These are phyloP conservation scores for Diddensiella santjacobensis DNA, from an alignment of 805 yeast species.

Conservation along the genomic window DNA sequence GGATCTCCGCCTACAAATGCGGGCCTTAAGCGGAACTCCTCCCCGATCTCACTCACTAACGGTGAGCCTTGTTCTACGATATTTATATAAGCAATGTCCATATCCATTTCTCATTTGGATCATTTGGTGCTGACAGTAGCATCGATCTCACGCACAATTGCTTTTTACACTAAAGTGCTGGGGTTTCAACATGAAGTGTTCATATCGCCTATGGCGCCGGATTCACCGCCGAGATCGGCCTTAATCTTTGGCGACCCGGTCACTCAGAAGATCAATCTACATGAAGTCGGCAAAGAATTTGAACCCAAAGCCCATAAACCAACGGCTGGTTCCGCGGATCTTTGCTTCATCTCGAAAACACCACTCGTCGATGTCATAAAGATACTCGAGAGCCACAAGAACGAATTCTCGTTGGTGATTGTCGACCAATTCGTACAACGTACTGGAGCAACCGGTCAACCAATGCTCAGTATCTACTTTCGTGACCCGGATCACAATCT, in stretches of 20 bases:
- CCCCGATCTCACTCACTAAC: too few relatives aligned
- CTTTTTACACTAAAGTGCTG: not conserved
- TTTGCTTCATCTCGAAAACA: not conserved
- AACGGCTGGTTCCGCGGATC: not conserved
- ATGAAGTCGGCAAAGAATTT: not conserved
- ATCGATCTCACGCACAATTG: not conserved
- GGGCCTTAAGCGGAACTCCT: too few relatives aligned
- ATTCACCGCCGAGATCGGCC: not conserved
- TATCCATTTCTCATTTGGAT: not conserved
- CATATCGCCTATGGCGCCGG: not conserved
- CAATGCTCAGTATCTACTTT: not conserved
- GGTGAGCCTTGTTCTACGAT: too few relatives aligned
- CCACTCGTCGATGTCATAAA: not conserved
- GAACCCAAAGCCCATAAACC: not conserved
- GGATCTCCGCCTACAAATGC: too few relatives aligned
- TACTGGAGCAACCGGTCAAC: not conserved
- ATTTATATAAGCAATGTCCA: not conserved
- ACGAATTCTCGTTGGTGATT: not conserved
- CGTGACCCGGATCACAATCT: not conserved
- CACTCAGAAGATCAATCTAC: not conserved
- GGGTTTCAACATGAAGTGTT: not conserved
- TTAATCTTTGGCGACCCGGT: not conserved
- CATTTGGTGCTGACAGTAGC: not conserved
- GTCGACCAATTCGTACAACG: not conserved
- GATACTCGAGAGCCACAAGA: not conserved